These are phyloP conservation scores for Talaromyces marneffei DNA, from an alignment of 2,329 filamentous ascomycete genomes.

Conservation along the genomic window DNA sequence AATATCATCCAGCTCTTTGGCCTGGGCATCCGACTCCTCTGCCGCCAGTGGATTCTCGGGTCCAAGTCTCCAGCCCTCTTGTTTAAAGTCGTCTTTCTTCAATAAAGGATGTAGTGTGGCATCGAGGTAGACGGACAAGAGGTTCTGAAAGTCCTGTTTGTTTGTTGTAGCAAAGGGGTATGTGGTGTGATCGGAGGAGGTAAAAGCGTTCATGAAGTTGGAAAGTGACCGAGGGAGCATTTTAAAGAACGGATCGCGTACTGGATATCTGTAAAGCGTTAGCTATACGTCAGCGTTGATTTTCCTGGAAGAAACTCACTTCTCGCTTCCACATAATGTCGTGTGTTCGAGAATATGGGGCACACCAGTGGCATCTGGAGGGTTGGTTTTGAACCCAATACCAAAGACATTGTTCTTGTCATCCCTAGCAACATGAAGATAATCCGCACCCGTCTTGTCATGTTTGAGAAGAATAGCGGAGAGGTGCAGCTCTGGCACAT, in stretches of 20 bases:
- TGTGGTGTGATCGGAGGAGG: conserved; percentile 89
- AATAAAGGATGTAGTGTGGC: conserved; percentile 85
- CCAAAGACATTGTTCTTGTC: conserved; percentile 99
- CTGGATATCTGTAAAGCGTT: conserved; percentile 64
- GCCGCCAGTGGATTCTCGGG: conserved; percentile 74
- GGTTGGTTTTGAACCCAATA: conserved; percentile 98
- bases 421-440: conserved; percentile 88
- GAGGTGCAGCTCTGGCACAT: conserved; percentile 88
- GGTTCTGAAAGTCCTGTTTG: conserved; percentile 86
- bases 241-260: conserved; percentile 98
- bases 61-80: conserved; percentile 94
- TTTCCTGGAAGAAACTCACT: conserved; percentile 48
- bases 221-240: conserved; percentile 98
- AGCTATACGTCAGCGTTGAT: background rate
- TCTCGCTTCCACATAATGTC: conserved; percentile 89
- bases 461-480: conserved; percentile 87
- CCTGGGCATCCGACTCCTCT: conserved; percentile 41
- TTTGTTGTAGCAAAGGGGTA: conserved; percentile 99
- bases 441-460: conserved; percentile 92
- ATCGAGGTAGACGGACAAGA: conserved; percentile 95
- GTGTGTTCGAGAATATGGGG: conserved; percentile 98
- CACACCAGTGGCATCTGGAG: conserved; percentile 89
- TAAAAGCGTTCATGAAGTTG: conserved; percentile 99
- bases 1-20: conserved; percentile 54
- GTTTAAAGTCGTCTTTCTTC: conserved; percentile 85